Evolutionary conservation across 371 early-diverging fungal genomes (phyloP).

Genomic region (Sporodiniella umbellata): DNA sequence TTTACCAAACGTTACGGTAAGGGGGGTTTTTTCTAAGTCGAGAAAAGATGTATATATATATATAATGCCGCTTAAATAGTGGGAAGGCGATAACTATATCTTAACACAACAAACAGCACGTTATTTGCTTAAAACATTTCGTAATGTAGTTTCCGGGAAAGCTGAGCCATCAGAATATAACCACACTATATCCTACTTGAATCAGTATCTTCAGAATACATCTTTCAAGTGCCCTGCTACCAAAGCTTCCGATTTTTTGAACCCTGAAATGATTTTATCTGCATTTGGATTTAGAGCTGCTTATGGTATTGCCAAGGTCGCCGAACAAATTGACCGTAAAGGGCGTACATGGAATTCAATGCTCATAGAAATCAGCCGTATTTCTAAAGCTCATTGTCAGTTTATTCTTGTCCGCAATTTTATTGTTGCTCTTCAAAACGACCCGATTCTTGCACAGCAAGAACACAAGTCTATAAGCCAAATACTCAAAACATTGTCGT

Average conservation of each 20-base stretch:
- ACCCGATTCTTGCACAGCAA: conserved; percentile 19
- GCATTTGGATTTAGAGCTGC: conserved; percentile 72
- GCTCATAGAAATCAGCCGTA: conserved; percentile 59
- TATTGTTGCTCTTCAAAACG: conserved; percentile 43
- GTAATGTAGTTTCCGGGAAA: conserved; percentile 50
- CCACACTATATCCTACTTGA: conserved; percentile 50
- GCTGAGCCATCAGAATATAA: conserved; percentile 45
- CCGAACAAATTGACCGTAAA: conserved; percentile 51
- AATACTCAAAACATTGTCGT: conserved; percentile 25
- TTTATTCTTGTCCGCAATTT: conserved; percentile 60
- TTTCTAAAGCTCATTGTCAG: conserved; percentile 69
- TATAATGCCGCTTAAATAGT: conserved; percentile 18
- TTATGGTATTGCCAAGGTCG: conserved; percentile 50
- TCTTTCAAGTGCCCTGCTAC: conserved; percentile 53
- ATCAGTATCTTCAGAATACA: conserved; percentile 46
- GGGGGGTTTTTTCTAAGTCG: background rate
- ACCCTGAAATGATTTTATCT: conserved; percentile 59
- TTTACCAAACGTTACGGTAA: conserved; percentile 58
- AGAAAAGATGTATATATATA: too few relatives aligned
- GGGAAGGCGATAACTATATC: conserved; percentile 79
- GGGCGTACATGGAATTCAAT: conserved; percentile 66
- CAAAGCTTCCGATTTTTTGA: conserved; percentile 45
- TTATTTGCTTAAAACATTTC: conserved; percentile 61
- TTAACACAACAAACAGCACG: conserved; percentile 73
- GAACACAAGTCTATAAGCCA: conserved; percentile 39